Base-by-base conservation (phyloP, 306 rosid genomes). In the Calophaca sinica region DNA sequence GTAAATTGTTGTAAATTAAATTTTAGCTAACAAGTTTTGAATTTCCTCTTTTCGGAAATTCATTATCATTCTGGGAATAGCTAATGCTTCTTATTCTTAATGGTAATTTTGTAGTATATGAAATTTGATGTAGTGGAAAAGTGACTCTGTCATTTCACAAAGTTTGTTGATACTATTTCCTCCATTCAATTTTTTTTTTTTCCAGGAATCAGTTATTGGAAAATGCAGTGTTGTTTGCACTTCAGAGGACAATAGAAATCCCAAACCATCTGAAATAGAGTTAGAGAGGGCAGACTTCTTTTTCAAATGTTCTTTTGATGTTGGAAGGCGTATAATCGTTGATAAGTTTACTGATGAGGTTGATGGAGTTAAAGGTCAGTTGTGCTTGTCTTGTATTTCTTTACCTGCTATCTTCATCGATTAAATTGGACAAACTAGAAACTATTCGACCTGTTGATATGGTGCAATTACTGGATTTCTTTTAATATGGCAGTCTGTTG, bases 211-310 rank as follows among this genome's bases (percentile, higher is more conserved):
- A 44, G 70, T 89, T 74, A 33, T 76, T 50, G 81, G 82, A 78
- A 92, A 88, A 70, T 89, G 91, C 88, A 85, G 14, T 48, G 86
- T 92, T 44, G 69, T 89, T 46, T 92, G 93, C 89, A 76, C 81
- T 38, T 83, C 86, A 58, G 79, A 76, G 78, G 96, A 92, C 80
- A 13, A 7, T 44, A 85, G 90, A 76, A 92, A 92, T 87, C 72
- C 79, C 65, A 82, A 68, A 44, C 78, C 91, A 38, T 80, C 91
- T 46, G 66, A 80, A 68, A 68, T 32, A 12, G 87, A 89, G 74
- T 50, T 88, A 65, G 48, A 70, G 48, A 73, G 0, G 63, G 88
- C 88, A 36, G 73, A 82, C 55, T 92, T 71, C 79, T n/a, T 84
- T 77, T 92, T 83, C 83, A 76, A 35, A 45, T 48, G 78, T 42